These are phyloP conservation scores for Wickerhamiella australiensis DNA, from an alignment of 805 yeast genomes.

Conservation along the genomic window DNA sequence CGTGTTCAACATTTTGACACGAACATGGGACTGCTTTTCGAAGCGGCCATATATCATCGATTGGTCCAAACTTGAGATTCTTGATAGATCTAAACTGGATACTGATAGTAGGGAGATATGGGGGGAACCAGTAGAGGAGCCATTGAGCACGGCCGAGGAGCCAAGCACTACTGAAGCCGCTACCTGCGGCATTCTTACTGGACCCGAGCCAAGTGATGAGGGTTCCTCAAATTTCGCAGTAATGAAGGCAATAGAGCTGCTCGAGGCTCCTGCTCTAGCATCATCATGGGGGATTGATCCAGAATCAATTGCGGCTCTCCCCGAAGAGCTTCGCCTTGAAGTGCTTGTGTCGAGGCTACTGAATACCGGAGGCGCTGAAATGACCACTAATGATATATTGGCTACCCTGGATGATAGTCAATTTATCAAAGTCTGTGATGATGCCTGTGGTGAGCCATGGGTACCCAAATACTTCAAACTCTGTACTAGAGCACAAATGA, in stretches of 20 bases:
- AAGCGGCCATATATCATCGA: neutral
- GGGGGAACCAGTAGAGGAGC: no score
- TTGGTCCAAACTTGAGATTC: neutral
- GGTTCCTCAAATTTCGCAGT: neutral
- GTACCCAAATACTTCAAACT: neutral
- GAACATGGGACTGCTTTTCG: neutral
- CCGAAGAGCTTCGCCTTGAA: constrained; percentile 6
- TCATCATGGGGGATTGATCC: neutral
- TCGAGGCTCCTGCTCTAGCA: neutral
- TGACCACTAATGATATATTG: neutral
- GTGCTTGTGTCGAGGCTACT: neutral
- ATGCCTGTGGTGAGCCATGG: neutral
- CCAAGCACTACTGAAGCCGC: neutral
- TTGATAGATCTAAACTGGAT: neutral
- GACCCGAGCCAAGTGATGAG: no score
- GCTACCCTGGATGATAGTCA: neutral
- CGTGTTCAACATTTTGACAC: neutral
- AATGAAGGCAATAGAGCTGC: neutral
- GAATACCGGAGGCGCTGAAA: neutral
- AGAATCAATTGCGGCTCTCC: neutral
- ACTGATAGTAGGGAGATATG: no score
- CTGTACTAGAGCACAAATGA: neutral
- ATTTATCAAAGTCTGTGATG: neutral
- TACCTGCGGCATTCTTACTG: no score
- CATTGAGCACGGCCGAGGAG: no score